Conservation (phyloP, 352 stramenopile genomes). For the Phytopythium cucurbitacearum region DNA sequence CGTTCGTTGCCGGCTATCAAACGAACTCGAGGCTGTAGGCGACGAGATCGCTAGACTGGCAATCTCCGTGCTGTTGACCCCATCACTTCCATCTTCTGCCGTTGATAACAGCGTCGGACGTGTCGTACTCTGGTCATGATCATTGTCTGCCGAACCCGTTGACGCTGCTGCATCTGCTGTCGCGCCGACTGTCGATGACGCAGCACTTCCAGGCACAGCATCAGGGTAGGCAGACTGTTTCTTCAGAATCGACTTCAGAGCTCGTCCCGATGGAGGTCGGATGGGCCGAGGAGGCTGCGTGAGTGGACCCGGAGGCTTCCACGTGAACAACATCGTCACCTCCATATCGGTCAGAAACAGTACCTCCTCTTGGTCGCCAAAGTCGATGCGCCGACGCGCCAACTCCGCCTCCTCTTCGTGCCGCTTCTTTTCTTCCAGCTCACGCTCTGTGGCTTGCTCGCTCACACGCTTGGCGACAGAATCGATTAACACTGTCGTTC, state of each 20-base stretch:
- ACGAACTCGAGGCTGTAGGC: no score
- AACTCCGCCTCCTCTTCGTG: slow-evolving; percentile 19
- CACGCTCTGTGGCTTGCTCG: slow-evolving; percentile 11
- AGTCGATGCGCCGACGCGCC: slow-evolving; percentile 26
- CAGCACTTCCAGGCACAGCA: not conserved
- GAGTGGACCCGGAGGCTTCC: not conserved
- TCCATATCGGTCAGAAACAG: slow-evolving; percentile 34
- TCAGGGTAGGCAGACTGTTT: slow-evolving; percentile 1
- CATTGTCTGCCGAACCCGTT: not conserved
- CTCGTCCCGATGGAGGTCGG: not conserved
- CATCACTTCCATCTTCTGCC: no score
- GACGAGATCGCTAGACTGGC: no score
- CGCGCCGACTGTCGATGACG: not conserved
- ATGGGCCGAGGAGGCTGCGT: no score
- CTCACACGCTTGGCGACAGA: slow-evolving; percentile 32
- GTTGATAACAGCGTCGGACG: no score
- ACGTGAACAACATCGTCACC: slow-evolving; percentile 23
- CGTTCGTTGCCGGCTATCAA: no score
- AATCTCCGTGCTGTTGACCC: no score
- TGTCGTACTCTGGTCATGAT: not conserved
- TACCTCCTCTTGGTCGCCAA: slow-evolving; percentile 14
- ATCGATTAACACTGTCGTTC: slow-evolving; percentile 45
- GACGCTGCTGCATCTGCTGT: not conserved
- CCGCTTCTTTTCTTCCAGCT: slow-evolving; percentile 16
- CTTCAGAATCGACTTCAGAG: slow-evolving; percentile 7